These are phyloP conservation scores for Acanthamoeba royreba DNA, from an alignment of 208 protist genomes.

Conservation along the genomic window DNA sequence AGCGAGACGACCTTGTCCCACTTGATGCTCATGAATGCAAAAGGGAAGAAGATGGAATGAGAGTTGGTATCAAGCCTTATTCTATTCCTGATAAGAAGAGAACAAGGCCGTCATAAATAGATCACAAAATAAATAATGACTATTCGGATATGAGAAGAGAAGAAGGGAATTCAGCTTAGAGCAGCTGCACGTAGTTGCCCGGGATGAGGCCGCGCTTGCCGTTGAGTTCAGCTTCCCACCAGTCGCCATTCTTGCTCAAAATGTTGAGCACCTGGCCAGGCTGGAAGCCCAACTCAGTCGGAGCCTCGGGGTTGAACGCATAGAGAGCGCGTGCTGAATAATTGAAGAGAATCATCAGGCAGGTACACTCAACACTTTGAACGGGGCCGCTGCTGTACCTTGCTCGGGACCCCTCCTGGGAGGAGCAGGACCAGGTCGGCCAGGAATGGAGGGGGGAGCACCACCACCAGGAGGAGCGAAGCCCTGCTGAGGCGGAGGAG, in stretches of 20 bases:
- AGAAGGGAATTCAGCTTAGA: too few relatives aligned
- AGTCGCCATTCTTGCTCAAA: slow-evolving; percentile 17
- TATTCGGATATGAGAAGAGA: too few relatives aligned
- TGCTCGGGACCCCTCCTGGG: neutral
- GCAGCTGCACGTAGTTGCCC: slow-evolving; percentile 33
- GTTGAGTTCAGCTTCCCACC: slow-evolving; percentile 48
- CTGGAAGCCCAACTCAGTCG: slow-evolving; percentile 1
- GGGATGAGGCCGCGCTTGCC: slow-evolving; percentile 28
- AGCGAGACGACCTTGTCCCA: too few relatives aligned
- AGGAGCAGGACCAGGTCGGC: neutral
- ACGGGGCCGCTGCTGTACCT: neutral
- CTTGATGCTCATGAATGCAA: too few relatives aligned
- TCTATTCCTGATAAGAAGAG: too few relatives aligned
- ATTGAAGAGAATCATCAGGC: neutral
- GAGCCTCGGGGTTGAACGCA: neutral
- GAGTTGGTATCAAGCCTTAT: too few relatives aligned
- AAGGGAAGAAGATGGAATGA: too few relatives aligned
- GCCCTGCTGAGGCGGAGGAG: neutral
- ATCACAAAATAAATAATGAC: too few relatives aligned
- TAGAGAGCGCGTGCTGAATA: neutral
- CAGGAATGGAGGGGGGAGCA: neutral
- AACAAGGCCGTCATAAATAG: too few relatives aligned
- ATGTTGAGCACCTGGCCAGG: neutral
- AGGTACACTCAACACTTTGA: too few relatives aligned
- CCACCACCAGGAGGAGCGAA: neutral